A percentile compares a stretch with the other conserved stretches of the same genome.
phyloP scores from a whole-genome alignment of 73 alveolate species.

The Paramecium primaurelia region DNA sequence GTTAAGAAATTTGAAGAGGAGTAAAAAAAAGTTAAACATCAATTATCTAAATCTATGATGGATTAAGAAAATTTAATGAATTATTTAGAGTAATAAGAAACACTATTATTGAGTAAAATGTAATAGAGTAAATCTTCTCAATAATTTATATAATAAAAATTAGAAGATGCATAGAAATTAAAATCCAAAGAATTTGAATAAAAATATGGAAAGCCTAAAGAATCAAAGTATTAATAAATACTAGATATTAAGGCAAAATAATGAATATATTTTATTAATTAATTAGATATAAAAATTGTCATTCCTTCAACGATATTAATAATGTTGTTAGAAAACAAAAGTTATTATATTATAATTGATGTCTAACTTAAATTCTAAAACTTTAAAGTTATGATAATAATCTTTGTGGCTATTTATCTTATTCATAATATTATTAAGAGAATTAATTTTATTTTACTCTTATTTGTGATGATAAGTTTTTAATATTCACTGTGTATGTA shows the following conservation, averaged over 20 bases:
- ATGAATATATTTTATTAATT: not conserved
- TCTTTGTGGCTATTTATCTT: not conserved
- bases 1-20: not conserved
- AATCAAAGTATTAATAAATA: not conserved
- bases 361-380: not conserved
- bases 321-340: not conserved
- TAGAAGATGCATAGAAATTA: not conserved
- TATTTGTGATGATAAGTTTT: not conserved
- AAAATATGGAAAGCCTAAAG: conserved; percentile 29
- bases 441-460: not conserved
- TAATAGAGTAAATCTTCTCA: not conserved
- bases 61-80: not conserved
- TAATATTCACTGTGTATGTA: not conserved
- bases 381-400: not conserved
- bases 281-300: not conserved
- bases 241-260: not conserved
- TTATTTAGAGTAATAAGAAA: not conserved
- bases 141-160: not conserved
- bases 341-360: not conserved
- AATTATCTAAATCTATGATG: not conserved
- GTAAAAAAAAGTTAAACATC: not conserved
- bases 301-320: not conserved
- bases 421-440: not conserved
- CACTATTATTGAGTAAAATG: not conserved
- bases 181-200: not conserved